Conservation (phyloP, 129 eudicot genomes). For the Flaveria trinervia region DNA sequence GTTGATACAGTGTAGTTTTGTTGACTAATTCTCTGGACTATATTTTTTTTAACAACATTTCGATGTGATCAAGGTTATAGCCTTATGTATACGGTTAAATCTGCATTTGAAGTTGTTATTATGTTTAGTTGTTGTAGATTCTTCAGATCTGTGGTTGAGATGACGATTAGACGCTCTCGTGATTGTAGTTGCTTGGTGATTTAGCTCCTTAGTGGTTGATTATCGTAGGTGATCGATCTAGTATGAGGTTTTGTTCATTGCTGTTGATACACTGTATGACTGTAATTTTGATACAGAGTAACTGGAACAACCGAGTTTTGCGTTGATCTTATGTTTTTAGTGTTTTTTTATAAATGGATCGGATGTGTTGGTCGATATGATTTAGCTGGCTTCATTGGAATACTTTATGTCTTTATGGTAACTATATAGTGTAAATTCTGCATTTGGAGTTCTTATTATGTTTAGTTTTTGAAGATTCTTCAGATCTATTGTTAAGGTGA, state of each 20-base stretch:
- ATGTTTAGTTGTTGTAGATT: too few relatives aligned
- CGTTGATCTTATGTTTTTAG: background rate
- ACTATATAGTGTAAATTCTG: background rate
- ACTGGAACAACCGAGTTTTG: background rate
- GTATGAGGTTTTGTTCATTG: too few relatives aligned
- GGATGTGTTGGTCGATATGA: conserved; percentile 6
- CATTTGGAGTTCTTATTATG: background rate
- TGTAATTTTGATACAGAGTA: background rate
- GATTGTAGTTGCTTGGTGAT: too few relatives aligned
- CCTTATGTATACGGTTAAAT: background rate
- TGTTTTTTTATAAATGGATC: background rate
- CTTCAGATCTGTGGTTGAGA: conserved; percentile 11
- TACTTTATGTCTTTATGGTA: too few relatives aligned
- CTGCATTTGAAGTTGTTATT: conserved; percentile 2
- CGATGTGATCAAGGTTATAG: conserved; percentile 88
- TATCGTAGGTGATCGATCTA: too few relatives aligned
- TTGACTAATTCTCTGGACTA: too few relatives aligned
- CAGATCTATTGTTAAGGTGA: conserved; percentile 15
- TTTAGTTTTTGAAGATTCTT: background rate
- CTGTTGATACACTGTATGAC: too few relatives aligned
- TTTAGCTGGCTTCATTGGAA: too few relatives aligned
- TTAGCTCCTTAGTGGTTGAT: too few relatives aligned
- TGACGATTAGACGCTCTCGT: background rate
- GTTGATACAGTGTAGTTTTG: conserved; percentile 1
- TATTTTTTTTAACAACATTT: background rate